These are phyloP conservation scores for Pythium periplocum DNA, from an alignment of 352 stramenopile genomes.

Conservation along the genomic window DNA sequence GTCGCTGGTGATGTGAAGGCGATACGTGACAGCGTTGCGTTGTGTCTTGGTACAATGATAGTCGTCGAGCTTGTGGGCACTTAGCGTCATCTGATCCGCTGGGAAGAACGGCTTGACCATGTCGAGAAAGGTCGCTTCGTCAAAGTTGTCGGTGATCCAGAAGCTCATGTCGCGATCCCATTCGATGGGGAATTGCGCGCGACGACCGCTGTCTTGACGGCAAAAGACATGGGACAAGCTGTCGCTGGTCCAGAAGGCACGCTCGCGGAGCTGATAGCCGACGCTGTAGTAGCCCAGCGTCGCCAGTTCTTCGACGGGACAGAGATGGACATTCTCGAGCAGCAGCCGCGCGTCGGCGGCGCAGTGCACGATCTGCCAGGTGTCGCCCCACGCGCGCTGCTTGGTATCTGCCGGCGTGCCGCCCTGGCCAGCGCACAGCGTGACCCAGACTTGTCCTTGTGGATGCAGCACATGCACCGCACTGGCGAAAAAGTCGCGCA, in stretches of 20 bases:
- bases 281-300: slow-evolving; percentile 77
- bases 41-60: slow-evolving; percentile 49
- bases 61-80: slow-evolving; percentile 40
- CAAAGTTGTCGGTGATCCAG: slow-evolving; percentile 63
- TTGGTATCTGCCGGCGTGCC: slow-evolving; percentile 66
- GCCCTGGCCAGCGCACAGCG: slow-evolving; percentile 72
- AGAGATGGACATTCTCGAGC: slow-evolving; percentile 55
- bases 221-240: slow-evolving; percentile 72
- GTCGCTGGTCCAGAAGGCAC: slow-evolving; percentile 61
- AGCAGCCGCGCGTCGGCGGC: slow-evolving; percentile 52
- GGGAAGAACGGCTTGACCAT: slow-evolving; percentile 48
- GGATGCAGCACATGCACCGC: slow-evolving; percentile 37
- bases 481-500: slow-evolving; percentile 75
- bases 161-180: slow-evolving; percentile 74
- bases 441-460: slow-evolving; percentile 76
- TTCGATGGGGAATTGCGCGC: slow-evolving; percentile 48
- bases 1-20: slow-evolving; percentile 35
- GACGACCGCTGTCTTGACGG: slow-evolving; percentile 28
- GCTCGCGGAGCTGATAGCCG: slow-evolving; percentile 71
- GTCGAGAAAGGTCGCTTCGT: slow-evolving; percentile 33
- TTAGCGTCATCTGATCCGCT: slow-evolving; percentile 23
- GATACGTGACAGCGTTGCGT: slow-evolving; percentile 59
- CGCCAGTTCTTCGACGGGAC: slow-evolving; percentile 48
- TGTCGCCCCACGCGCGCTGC: slow-evolving; percentile 56
- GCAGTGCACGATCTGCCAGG: slow-evolving; percentile 74